These are phyloP conservation scores for Skeletonema tropicum DNA, from an alignment of 108 stramenopile species.

Conservation along the genomic window DNA sequence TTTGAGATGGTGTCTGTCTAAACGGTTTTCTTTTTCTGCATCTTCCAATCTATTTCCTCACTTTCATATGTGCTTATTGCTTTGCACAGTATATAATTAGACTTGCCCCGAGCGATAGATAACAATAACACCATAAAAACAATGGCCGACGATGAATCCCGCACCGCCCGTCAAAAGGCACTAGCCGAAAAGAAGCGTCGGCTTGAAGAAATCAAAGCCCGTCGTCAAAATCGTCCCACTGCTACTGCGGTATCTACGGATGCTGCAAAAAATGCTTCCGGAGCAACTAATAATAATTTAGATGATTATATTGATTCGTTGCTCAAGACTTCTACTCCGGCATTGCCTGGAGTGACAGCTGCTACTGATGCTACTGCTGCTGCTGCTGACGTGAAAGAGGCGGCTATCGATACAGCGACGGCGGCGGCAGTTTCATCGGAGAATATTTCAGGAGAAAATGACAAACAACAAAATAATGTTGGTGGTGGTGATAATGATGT, in stretches of 20 bases:
- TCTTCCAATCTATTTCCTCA: too few relatives aligned
- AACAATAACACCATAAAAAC: background rate
- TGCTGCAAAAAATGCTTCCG: conserved; percentile 23
- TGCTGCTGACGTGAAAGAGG: conserved; percentile 12
- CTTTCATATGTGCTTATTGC: too few relatives aligned
- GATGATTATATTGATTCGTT: conserved; percentile 85
- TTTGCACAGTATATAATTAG: too few relatives aligned
- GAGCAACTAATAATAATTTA: conserved; percentile 51
- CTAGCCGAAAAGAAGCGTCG: conserved; percentile 79
- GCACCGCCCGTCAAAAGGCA: conserved; percentile 57
- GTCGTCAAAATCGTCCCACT: conserved; percentile 49
- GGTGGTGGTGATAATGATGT: background rate
- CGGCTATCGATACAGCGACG: background rate
- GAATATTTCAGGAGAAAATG: conserved; percentile 2
- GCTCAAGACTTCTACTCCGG: conserved; percentile 51
- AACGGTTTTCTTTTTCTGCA: too few relatives aligned
- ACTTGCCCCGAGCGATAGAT: too few relatives aligned
- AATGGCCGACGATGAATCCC: conserved; percentile 53
- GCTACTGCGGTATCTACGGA: conserved; percentile 9
- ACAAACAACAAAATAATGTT: background rate
- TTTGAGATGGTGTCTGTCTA: too few relatives aligned
- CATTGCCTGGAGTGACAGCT: conserved; percentile 4
- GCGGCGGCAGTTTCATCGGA: background rate
- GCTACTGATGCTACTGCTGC: background rate
- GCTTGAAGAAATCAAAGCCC: conserved; percentile 79